These are phyloP conservation scores for Trichocladium antarcticum DNA, from an alignment of 495 filamentous ascomycete species.

Conservation along the genomic window DNA sequence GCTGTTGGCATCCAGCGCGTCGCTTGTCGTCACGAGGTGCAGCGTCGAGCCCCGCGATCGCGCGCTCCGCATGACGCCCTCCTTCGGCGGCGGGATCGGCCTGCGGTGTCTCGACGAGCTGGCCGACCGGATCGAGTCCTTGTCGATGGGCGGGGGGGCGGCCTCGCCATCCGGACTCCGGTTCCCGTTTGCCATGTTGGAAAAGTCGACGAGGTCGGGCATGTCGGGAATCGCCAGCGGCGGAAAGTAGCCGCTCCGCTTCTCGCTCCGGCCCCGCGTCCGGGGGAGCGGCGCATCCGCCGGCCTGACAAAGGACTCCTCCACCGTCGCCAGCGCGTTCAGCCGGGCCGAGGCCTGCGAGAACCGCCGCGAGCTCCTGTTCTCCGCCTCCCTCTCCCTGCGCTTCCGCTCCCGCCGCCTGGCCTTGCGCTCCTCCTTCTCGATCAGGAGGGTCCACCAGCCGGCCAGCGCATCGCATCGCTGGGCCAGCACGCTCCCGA, in stretches of 20 bases:
- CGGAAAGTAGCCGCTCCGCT: constrained; percentile 42
- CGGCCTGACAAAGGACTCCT: constrained; percentile 45
- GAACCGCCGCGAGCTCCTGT: constrained; percentile 65
- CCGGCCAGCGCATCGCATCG: constrained; percentile 82
- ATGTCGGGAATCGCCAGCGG: constrained; percentile 50
- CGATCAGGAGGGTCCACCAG: constrained; percentile 92
- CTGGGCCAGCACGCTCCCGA: constrained; percentile 85
- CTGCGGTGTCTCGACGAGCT: constrained; percentile 56
- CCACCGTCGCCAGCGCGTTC: constrained; percentile 65
- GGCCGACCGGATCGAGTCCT: constrained; percentile 59
- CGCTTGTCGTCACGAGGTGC: constrained; percentile 59
- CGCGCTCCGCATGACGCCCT: constrained; percentile 48
- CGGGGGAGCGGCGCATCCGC: constrained; percentile 45
- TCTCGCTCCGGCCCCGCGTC: constrained; percentile 43
- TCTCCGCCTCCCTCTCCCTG: constrained; percentile 71
- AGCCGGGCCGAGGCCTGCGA: constrained; percentile 79
- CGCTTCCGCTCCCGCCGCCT: constrained; percentile 72
- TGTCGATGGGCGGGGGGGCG: constrained; percentile 62
- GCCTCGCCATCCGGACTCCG: constrained; percentile 33
- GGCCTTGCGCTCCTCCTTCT: constrained; percentile 91
- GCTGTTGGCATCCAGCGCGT: constrained; percentile 26
- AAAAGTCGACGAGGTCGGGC: constrained; percentile 59
- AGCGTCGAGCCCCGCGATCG: constrained; percentile 66
- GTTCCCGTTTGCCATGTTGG: constrained; percentile 24
- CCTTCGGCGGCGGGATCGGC: constrained; percentile 79